phyloP scores from a whole-genome alignment of 2,329 filamentous ascomycete species.

The Claviceps spartinae region DNA sequence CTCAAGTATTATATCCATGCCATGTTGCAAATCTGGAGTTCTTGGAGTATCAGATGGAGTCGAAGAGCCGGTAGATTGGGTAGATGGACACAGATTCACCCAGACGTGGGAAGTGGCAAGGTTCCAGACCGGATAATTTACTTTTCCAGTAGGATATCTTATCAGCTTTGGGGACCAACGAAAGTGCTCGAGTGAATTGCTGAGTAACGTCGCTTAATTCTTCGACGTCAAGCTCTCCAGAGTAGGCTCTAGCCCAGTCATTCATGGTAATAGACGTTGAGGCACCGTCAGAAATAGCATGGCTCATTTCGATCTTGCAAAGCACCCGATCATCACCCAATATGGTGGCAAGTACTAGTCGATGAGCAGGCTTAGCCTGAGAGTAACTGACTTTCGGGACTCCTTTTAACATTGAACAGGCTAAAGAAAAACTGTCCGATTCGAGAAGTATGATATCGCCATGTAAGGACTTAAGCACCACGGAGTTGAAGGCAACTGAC shows the following conservation, averaged over 20 bases:
- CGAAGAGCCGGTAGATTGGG: not conserved
- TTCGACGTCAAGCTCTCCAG: not conserved
- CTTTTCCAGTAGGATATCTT: constrained; percentile 6
- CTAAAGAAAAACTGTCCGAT: not conserved
- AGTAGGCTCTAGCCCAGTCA: constrained; percentile 4
- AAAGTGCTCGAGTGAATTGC: not conserved
- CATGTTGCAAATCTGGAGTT: not conserved
- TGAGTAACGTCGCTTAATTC: not conserved
- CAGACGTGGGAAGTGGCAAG: constrained; percentile 5
- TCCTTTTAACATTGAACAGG: not conserved
- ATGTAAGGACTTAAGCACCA: not conserved
- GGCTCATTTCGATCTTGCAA: constrained; percentile 8
- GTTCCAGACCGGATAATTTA: constrained; percentile 4
- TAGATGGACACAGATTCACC: not conserved
- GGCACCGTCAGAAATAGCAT: constrained; percentile 6
- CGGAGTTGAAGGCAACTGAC: constrained; percentile 4
- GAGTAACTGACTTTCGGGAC: not conserved
- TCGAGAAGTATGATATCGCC: not conserved
- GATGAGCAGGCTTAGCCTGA: constrained; percentile 1
- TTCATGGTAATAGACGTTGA: constrained; percentile 3
- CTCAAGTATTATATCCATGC: not conserved
- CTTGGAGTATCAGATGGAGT: not conserved
- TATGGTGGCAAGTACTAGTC: not conserved
- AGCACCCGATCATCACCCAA: not conserved
- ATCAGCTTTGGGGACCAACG: constrained; percentile 1